Evolutionary conservation across 1,139 yeast genomes (phyloP).

Genomic region (Candida pseudoviswanathii): DNA sequence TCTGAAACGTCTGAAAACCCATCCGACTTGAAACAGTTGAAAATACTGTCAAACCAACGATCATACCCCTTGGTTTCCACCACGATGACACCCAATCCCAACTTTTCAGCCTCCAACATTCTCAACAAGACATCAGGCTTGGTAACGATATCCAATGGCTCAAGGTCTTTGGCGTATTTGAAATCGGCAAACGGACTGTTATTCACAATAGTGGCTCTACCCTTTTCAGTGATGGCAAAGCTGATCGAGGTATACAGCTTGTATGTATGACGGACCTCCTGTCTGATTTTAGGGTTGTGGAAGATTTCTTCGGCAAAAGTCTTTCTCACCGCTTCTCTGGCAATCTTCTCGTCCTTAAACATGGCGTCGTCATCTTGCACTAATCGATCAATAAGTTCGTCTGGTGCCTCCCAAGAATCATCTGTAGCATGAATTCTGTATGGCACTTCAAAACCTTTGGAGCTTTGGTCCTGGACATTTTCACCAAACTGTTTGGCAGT

Average conservation of each 20-base stretch:
- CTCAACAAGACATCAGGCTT: slow-evolving; percentile 82
- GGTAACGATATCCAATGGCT: slow-evolving; percentile 69
- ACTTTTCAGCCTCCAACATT: slow-evolving; percentile 86
- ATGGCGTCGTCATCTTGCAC: slow-evolving; percentile 57
- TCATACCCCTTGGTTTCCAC: slow-evolving; percentile 47
- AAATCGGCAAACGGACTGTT: slow-evolving; percentile 85
- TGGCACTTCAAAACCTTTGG: slow-evolving; percentile 45
- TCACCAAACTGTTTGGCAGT: slow-evolving; percentile 81
- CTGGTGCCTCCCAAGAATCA: slow-evolving; percentile 68
- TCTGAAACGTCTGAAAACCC: slow-evolving; percentile 80
- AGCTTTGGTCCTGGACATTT: slow-evolving; percentile 66
- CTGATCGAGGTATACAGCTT: slow-evolving; percentile 70
- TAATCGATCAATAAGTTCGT: slow-evolving; percentile 59
- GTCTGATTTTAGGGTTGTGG: slow-evolving; percentile 80
- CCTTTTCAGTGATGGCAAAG: slow-evolving; percentile 84
- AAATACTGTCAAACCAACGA: slow-evolving; percentile 49
- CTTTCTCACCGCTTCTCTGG: slow-evolving; percentile 72
- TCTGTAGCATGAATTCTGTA: slow-evolving; percentile 76
- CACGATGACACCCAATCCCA: slow-evolving; percentile 55
- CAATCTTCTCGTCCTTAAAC: slow-evolving; percentile 62
- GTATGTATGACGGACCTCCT: slow-evolving; percentile 70
- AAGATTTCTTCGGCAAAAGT: slow-evolving; percentile 78
- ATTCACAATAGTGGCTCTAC: slow-evolving; percentile 76
- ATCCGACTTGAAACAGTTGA: slow-evolving; percentile 72
- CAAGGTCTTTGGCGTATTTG: slow-evolving; percentile 84